Evolutionary conservation across 73 alveolate genomes (phyloP), one percentile per base, ranked within the genome.

Genomic region (Diophrys appendiculata): DNA sequence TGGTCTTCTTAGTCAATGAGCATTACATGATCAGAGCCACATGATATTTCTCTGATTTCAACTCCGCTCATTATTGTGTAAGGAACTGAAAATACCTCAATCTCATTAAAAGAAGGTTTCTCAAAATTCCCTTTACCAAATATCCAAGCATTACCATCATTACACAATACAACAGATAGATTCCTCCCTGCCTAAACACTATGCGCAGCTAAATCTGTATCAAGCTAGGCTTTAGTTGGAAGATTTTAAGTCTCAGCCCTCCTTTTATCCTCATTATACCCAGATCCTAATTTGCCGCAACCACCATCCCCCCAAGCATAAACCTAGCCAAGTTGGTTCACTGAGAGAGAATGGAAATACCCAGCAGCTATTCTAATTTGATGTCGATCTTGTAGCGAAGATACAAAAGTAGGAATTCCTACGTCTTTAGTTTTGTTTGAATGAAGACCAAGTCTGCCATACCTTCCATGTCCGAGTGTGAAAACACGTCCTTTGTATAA

Each of bases 11-110:
- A 70, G 54, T 96, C 97, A 28, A 97, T 87, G 29, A 97, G 96
- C 69, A 97, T 77, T 22, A 95, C 91, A 83, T 92, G 97, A 71
- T 96, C 91, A 53, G 93, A 88, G 22, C 99, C 99, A 88, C 99
- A 95, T 11, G 98, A 89, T 0, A 97, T 91, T 67, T 77, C 83
- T 70, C 77, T 89, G 26, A 97, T 95, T 52, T 82, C 54, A 43
- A 34, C 73, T 29, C 74, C 90, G 24, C 34, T 74, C 32, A 82
- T 30, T 65, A 82, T 73, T 14, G 90, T 81, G 29, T 56, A 82
- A 13, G 90, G 90, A 22, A 72, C 31, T 14, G 90, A 82, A 55
- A 71, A 82, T 24, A 52, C 84, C 60, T 72, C 77, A 65, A 2
- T 73, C 33, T 82, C 90, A 55, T 69, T 82, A 65, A 64, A 74